phyloP scores from a whole-genome alignment of 371 early-diverging fungal species.

The Actinomortierella wolfii region DNA sequence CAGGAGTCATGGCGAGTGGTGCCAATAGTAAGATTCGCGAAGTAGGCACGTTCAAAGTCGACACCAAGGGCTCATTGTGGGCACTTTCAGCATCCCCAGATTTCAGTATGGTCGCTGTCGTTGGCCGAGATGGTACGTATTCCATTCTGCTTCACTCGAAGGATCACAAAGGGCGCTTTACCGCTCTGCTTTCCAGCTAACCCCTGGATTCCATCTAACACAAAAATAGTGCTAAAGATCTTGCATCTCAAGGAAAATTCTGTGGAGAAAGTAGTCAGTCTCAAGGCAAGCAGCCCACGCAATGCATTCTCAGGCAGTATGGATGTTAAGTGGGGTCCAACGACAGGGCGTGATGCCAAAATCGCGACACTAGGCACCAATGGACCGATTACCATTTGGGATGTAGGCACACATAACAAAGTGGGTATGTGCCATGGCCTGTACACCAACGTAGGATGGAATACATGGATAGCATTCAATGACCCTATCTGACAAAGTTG shows the following conservation, averaged over 20 bases:
- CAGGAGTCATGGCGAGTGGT: no score
- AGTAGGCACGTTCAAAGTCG: slow-evolving; percentile 20
- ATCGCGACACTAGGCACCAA: slow-evolving; percentile 82
- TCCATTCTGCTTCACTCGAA: neutral
- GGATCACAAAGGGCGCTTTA: no score
- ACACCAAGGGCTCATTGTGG: slow-evolving; percentile 60
- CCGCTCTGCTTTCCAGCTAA: no score
- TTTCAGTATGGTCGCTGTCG: slow-evolving; percentile 66
- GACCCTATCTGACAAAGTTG: neutral
- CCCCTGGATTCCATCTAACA: no score
- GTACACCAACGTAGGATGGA: neutral
- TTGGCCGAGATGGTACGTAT: slow-evolving; percentile 72
- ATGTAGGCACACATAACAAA: slow-evolving; percentile 50
- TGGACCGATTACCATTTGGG: slow-evolving; percentile 66
- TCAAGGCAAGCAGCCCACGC: slow-evolving; percentile 69
- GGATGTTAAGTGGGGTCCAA: slow-evolving; percentile 84
- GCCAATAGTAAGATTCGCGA: no score
- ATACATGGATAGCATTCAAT: neutral
- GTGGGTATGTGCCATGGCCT: slow-evolving; percentile 40
- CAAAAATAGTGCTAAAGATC: slow-evolving; percentile 68
- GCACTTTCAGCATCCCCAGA: slow-evolving; percentile 72
- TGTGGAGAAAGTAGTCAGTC: slow-evolving; percentile 67
- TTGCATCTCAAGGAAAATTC: slow-evolving; percentile 58
- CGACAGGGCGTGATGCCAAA: slow-evolving; percentile 50
- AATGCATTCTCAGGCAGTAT: slow-evolving; percentile 70